Evolutionary conservation across 2,329 filamentous ascomycete genomes (phyloP), one percentile per base, ranked within the genome.

Genomic region (Botrytis aclada): DNA sequence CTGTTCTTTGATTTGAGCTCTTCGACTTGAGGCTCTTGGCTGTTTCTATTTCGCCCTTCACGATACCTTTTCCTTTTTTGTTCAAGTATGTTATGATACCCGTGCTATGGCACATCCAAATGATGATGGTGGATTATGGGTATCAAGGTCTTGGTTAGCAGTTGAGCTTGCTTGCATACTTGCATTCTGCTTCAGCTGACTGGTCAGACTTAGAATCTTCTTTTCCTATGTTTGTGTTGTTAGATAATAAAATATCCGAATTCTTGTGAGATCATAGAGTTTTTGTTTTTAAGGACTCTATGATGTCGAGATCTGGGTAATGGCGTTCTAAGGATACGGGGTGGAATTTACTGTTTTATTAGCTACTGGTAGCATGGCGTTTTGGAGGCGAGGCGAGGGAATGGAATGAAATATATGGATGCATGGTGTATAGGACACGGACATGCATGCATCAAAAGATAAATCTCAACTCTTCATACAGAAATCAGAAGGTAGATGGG

Each of bases 61-160:
- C 18, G 63, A 77, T 76, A 74, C 70, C 70, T 45, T 76, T 78
- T 78, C 77, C 77, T 75, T 67, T 47, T 80, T 78, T 78, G 74
- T 78, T 66, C n/a, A 62, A 67, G 34, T 41, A 65, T 41, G 75
- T 73, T 67, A 75, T 79, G 77, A 79, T 79, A 80, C 78, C 78
- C 79, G 77, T 79, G 78, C 77, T 67, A 71, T 77, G 76, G 77
- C 76, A 77, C 75, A 79, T 75, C 75, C 75, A 75, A 65, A 70
- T 72, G 54, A 65, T 58, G 75, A 73, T 32, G 72, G 71, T 37
- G 65, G 67, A 71, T 72, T 61, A 74, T 75, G 77, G 79, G 77
- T 79, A 78, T 79, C 77, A 67, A 64, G 29, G 69, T 54, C 47
- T 60, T 43, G 67, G 29, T 66, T 41, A 43, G 71, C 32, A 39